Percentiles rank a stretch among this genome's conserved stretches.
Conservation (phyloP, 2,329 filamentous ascomycete species). For the Akanthomyces dipterigenus region DNA sequence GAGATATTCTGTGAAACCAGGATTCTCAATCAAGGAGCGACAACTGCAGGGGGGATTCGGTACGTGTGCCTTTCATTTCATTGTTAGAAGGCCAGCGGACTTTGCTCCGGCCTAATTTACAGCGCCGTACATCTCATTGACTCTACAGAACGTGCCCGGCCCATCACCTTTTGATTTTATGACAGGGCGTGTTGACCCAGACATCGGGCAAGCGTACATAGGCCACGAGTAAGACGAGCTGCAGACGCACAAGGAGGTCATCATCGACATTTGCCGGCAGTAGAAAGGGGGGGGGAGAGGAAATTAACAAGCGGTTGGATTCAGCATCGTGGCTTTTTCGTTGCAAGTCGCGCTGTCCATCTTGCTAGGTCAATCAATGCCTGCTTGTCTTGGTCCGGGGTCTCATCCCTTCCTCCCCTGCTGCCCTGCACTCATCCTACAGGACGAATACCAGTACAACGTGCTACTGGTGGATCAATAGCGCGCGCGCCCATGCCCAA, state of each 20-base stretch:
- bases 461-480: conserved; percentile 3
- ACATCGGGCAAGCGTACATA: neutral
- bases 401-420: neutral
- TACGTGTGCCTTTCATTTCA: neutral
- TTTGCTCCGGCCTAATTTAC: conserved; percentile 4
- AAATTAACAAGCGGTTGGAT: neutral
- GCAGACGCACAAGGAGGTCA: neutral
- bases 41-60: neutral
- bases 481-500: neutral
- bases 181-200: neutral
- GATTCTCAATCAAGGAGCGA: neutral
- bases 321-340: neutral
- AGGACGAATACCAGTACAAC: neutral
- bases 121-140: neutral
- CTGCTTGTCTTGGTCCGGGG: neutral
- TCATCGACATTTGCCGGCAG: neutral
- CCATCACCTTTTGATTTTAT: neutral
- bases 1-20: neutral
- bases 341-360: neutral
- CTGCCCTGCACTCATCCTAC: neutral
- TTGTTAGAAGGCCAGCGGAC: neutral
- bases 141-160: neutral
- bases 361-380: neutral
- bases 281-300: neutral
- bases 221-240: conserved; percentile 2